Evolutionary conservation across 176 grass and related monocot genomes (phyloP), one percentile per base, ranked within the genome.

Genomic region (Microstegium vimineum): DNA sequence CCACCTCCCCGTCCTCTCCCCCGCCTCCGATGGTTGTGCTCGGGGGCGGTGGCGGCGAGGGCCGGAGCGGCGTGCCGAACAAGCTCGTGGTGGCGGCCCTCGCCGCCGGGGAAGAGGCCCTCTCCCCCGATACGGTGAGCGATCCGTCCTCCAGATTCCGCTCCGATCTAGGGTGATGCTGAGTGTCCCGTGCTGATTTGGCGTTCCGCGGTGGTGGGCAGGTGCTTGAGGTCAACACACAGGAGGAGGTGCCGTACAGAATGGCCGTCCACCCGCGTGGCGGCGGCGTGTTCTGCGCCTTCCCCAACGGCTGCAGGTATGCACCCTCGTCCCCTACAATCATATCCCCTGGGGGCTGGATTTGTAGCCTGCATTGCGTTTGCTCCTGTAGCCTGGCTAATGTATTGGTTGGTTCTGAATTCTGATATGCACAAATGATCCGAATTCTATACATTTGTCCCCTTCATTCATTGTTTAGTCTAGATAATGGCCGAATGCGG

Each of bases 191-290:
- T 61, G 68, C 43, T 93, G 73, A 74, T 87, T 20, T 40, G 22
- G 68, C 6, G 30, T 8, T n/a, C 75, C n/a, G 18, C 38, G 36
- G 10, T 65, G 20, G 8, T 77, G 6, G 83, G 56, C 82, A 99
- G 97, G 93, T 89, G 73, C 66, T 95, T 17, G 87, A 90, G 84
- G 64, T 90, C 65, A 71, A 52, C n/a, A 96, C 91, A 10, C 69
- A 78, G 16, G 79, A 86, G 45, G 78, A 90, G 84, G 87, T 90
- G 65, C 93, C 97, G 20, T 99, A 95, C 73, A 90, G 97, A 83
- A 99, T 99, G 97, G 80, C 85, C 27, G 85, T 99, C 60, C 97
- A 99, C 84, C 97, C 93, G 6, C 79, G 75, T 25, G 93, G 89
- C 67, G 87, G 92, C 42, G 91, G 89, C 34, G 66, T 94, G 10